phyloP scores from a whole-genome alignment of 306 rosid species.

The Cucurbita maxima region DNA sequence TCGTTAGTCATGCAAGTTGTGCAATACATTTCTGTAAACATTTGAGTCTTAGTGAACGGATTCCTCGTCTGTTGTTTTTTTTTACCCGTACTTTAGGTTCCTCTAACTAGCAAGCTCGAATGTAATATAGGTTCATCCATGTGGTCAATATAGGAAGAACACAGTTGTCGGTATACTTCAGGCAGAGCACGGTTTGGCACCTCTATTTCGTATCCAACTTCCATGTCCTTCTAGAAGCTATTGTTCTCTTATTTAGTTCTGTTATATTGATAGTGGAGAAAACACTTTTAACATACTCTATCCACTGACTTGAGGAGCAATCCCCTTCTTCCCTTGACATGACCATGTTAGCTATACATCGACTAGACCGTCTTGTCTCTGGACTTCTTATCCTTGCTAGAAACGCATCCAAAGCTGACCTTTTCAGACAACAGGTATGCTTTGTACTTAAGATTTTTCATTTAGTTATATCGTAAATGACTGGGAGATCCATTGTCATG shows the following conservation, averaged over 20 bases:
- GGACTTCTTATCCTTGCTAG: slow-evolving; percentile 92
- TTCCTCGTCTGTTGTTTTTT: neutral
- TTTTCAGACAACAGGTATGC: slow-evolving; percentile 74
- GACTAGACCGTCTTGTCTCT: slow-evolving; percentile 87
- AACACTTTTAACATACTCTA: neutral
- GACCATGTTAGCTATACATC: slow-evolving; percentile 59
- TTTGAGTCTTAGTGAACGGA: neutral
- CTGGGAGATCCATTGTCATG: neutral
- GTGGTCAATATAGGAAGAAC: slow-evolving; percentile 97
- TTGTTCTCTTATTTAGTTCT: neutral
- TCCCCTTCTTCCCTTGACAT: slow-evolving; percentile 38
- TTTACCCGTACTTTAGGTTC: neutral
- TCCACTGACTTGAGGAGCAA: neutral
- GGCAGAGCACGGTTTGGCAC: slow-evolving; percentile 78
- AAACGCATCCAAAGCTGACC: slow-evolving; percentile 72
- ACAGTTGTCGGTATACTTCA: slow-evolving; percentile 84
- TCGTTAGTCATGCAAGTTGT: neutral
- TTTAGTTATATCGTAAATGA: neutral
- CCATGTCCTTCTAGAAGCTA: neutral
- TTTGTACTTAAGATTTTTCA: neutral
- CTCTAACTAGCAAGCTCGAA: slow-evolving; percentile 18
- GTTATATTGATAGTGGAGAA: neutral
- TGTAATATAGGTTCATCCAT: slow-evolving; percentile 75
- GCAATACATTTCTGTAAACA: neutral
- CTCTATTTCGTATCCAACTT: slow-evolving; percentile 81